Conservation (phyloP, 1,139 yeast genomes). For the Kodamaea arcana region DNA sequence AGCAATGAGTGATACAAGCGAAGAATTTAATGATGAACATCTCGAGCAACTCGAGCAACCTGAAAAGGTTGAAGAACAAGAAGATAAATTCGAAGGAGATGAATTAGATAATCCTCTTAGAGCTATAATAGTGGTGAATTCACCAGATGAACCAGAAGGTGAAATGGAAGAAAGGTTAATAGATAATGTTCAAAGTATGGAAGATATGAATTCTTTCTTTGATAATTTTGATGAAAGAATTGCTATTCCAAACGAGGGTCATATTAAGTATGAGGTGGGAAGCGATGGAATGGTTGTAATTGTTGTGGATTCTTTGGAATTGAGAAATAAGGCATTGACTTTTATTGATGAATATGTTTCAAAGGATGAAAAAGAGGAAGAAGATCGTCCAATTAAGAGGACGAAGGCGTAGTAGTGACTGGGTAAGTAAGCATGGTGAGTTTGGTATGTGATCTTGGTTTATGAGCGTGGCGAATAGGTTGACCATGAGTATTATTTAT, state of each 20-base stretch:
- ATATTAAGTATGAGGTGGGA: conserved; percentile 66
- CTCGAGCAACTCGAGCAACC: background rate
- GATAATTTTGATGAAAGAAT: conserved; percentile 57
- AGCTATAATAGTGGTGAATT: conserved; percentile 36
- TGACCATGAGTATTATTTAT: no score
- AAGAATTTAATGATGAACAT: background rate
- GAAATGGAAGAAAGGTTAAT: conserved; percentile 52
- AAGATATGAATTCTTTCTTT: conserved; percentile 54
- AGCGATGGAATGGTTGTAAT: conserved; percentile 68
- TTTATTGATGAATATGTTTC: conserved; percentile 34
- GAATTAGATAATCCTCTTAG: conserved; percentile 44
- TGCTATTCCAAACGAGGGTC: conserved; percentile 64
- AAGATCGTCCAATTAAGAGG: conserved; percentile 6
- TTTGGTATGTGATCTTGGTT: no score
- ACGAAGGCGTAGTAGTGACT: conserved; percentile 5
- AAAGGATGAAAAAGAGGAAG: conserved; percentile 10
- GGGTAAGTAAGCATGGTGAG: no score
- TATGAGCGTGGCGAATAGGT: no score
- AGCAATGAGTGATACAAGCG: conserved; percentile 1
- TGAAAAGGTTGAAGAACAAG: background rate
- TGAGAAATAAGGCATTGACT: conserved; percentile 28
- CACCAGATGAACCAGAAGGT: conserved; percentile 39
- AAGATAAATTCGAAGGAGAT: conserved; percentile 16
- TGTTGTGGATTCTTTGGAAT: conserved; percentile 39
- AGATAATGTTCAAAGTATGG: conserved; percentile 43